phyloP scores from a whole-genome alignment of 176 grass and related monocot genomes.

The Chloris gayana region DNA sequence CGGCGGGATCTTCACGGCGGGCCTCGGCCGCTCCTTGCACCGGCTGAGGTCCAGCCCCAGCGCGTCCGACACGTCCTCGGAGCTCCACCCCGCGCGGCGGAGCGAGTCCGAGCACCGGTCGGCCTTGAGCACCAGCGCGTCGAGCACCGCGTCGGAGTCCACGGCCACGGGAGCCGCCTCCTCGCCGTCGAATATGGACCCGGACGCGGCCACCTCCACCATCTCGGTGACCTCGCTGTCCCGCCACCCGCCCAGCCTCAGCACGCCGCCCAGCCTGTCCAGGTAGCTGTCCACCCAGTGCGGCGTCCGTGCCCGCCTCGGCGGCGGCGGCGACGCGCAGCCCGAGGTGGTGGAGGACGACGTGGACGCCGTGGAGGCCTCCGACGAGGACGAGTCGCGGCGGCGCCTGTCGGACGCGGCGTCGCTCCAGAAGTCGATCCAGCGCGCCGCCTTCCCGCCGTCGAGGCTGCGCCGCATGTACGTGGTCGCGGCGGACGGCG shows the following conservation, averaged over 20 bases:
- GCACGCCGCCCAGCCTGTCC: slow-evolving; percentile 53
- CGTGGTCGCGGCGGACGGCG: slow-evolving; percentile 7
- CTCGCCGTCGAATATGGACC: slow-evolving; percentile 47
- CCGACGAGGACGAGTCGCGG: slow-evolving; percentile 76
- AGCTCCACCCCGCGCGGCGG: slow-evolving; percentile 71
- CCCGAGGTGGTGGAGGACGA: slow-evolving; percentile 62
- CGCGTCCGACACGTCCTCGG: slow-evolving; percentile 80
- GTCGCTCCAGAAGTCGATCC: slow-evolving; percentile 93
- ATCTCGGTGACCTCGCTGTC: slow-evolving; percentile 74
- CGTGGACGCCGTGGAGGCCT: slow-evolving; percentile 62
- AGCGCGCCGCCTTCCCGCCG: slow-evolving; percentile 58
- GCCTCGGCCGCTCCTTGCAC: slow-evolving; percentile 39
- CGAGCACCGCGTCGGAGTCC: slow-evolving; percentile 59
- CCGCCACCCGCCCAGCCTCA: slow-evolving; percentile 65
- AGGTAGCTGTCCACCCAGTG: slow-evolving; percentile 76
- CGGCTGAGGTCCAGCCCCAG: slow-evolving; percentile 57
- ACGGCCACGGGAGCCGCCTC: background rate
- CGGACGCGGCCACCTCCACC: slow-evolving; percentile 49
- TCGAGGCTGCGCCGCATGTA: slow-evolving; percentile 71
- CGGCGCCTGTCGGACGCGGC: slow-evolving; percentile 74
- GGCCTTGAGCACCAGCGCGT: slow-evolving; percentile 65
- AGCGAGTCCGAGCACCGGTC: slow-evolving; percentile 74
- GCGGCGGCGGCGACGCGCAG: slow-evolving; percentile 38
- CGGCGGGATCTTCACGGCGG: slow-evolving; percentile 44
- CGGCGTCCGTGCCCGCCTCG: slow-evolving; percentile 33